Evolutionary conservation across 176 grass and related monocot species (phyloP).

Genomic region (Phoenix dactylifera): DNA sequence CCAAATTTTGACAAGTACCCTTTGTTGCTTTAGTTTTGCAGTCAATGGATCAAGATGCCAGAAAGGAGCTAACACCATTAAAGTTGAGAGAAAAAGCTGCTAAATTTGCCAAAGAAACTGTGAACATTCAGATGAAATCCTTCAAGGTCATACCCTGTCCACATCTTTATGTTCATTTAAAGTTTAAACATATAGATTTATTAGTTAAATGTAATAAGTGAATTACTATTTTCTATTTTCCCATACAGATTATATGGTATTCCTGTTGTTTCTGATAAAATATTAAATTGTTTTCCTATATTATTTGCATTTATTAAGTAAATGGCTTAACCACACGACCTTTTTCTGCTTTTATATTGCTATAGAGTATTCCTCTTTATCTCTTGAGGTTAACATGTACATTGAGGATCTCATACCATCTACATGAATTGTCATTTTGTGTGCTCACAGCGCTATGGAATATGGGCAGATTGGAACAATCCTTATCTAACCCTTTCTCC

Average conservation of each 20-base stretch:
- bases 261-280: no score
- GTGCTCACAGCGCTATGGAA: constrained; percentile 57
- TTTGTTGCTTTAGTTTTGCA: constrained; percentile 74
- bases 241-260: no score
- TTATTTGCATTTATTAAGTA: no score
- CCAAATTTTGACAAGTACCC: background rate
- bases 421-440: background rate
- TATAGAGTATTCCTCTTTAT: constrained; percentile 1
- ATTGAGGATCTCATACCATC: no score
- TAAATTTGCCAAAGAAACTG: constrained; percentile 93
- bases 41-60: constrained; percentile 78
- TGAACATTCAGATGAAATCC: constrained; percentile 90
- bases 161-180: constrained; percentile 15
- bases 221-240: background rate
- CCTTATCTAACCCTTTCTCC: constrained; percentile 87
- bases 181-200: background rate
- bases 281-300: no score
- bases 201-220: constrained; percentile 1
- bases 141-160: constrained; percentile 52
- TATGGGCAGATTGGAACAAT: constrained; percentile 94
- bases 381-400: background rate
- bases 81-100: constrained; percentile 92
- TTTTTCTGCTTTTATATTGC: no score
- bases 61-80: constrained; percentile 69
- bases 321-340: no score